Evolutionary conservation across 139 green algal genomes (phyloP), one percentile per base, ranked within the genome.

Genomic region (Closterium sp.): DNA sequence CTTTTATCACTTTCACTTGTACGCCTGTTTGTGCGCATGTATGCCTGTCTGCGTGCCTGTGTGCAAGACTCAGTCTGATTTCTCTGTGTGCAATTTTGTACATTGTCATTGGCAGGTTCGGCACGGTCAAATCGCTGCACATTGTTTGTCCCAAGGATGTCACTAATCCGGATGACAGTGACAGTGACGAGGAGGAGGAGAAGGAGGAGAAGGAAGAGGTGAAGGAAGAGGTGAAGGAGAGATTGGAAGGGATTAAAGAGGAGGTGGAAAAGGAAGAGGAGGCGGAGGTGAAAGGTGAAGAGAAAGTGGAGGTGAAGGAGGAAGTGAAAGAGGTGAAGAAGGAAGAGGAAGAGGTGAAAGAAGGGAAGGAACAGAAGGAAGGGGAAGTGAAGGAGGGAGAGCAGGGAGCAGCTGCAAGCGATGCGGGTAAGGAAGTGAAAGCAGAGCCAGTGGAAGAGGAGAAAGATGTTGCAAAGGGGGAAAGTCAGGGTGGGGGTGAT

Each of bases 91-190:
- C 34, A 42, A 42, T 42, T 42, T 42, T 42, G 34, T 42, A 50
- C 38, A 9, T 50, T 13, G 11, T 7, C 38, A 50, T 50, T 50
- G 38, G 89, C 89, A 92, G 90, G 85, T 90, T 91, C 70, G 91
- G 91, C n/a, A 93, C 85, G 2, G 91, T 93, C 0, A 93, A 91
- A 45, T 93, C 91, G 30, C 30, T 91, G 70, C 91, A 93, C n/a
- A 70, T 91, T 4, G 88, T 91, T 31, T 31, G 30, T 6, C 29
- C 30, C 0, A 27, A 42, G 11, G 86, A 89, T 17, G 86, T 89
- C 4, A 24, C 28, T 27, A 29, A 79, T 27, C 17, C 62, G 0
- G 62, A 79, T 24, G 85, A 87, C 17, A 87, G 28, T 27, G n/a
- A 34, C 85, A 91, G 31, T 91, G 90, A 91, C 29, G 27, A 27